Conservation (phyloP, 108 stramenopile species). For the Nitzschia sp. region DNA sequence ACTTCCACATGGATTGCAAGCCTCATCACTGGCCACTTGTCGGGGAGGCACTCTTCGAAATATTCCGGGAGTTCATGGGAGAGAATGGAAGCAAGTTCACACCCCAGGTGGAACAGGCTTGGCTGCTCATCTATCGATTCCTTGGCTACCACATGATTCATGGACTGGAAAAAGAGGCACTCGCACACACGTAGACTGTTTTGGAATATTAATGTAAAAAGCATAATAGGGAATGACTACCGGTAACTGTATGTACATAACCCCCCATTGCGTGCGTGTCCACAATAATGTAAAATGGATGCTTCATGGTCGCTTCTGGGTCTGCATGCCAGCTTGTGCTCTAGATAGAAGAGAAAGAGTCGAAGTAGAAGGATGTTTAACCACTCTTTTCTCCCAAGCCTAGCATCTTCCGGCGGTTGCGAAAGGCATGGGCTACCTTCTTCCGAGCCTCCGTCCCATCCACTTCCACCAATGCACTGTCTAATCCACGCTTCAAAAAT, state of each 20-base stretch:
- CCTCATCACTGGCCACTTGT: conserved; percentile 29
- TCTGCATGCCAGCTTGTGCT: too few relatives aligned
- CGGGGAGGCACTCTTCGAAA: conserved; percentile 13
- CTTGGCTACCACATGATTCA: conserved; percentile 20
- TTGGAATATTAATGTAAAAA: too few relatives aligned
- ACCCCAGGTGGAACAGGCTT: neutral
- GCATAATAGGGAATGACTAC: too few relatives aligned
- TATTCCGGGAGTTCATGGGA: conserved; percentile 7
- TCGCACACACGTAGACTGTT: too few relatives aligned
- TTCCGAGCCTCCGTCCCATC: conserved; percentile 17
- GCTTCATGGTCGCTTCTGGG: too few relatives aligned
- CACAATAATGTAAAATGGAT: too few relatives aligned
- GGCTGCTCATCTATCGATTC: conserved; percentile 17
- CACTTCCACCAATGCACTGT: conserved; percentile 21
- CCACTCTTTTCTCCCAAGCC: neutral
- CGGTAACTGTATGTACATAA: too few relatives aligned
- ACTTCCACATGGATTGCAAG: conserved; percentile 10
- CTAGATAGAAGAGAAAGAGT: too few relatives aligned
- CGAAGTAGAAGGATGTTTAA: neutral
- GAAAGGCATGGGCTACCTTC: conserved; percentile 35
- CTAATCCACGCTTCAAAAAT: conserved; percentile 27
- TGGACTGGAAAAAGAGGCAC: neutral
- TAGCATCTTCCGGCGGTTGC: conserved; percentile 17
- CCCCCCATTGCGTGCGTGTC: too few relatives aligned
- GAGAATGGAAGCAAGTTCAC: conserved; percentile 3